A percentile compares a stretch with the other conserved stretches of the same genome.
Evolutionary conservation across 495 filamentous ascomycete genomes (phyloP).

Genomic region (Aspergillus ostianus): DNA sequence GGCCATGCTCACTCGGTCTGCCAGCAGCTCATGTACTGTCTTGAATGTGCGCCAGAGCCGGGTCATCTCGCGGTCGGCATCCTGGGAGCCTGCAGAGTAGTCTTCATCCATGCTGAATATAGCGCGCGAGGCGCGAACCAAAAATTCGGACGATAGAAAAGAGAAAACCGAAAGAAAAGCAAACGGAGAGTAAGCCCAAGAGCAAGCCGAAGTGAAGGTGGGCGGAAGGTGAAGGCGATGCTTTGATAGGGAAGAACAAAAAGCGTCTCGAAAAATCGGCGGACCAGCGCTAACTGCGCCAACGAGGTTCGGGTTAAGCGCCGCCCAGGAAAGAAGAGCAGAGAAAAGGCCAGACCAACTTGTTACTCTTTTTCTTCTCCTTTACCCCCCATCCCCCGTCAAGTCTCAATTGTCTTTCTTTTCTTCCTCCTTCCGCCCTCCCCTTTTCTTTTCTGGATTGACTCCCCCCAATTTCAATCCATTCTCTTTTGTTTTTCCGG

Average conservation of each 20-base stretch:
- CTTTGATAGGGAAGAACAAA: background rate
- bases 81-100: conserved; percentile 42
- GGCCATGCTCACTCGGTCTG: conserved; percentile 63
- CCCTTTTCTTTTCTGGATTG: conserved; percentile 16
- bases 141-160: background rate
- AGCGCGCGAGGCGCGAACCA: conserved; percentile 14
- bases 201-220: background rate
- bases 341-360: conserved; percentile 21
- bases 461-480: conserved; percentile 10
- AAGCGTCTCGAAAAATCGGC: conserved; percentile 19
- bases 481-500: conserved; percentile 11
- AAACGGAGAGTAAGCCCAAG: conserved; percentile 10
- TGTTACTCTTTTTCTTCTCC: conserved; percentile 16
- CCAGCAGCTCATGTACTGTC: conserved; percentile 85
- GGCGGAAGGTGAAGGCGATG: background rate
- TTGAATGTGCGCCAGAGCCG: conserved; percentile 84
- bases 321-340: conserved; percentile 15
- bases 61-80: conserved; percentile 65
- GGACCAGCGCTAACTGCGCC: conserved; percentile 29
- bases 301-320: conserved; percentile 22
- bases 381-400: conserved; percentile 12
- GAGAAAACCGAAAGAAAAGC: conserved; percentile 2
- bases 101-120: conserved; percentile 53
- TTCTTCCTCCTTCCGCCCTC: conserved; percentile 2
- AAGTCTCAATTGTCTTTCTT: conserved; percentile 9